These are phyloP conservation scores for Coemansia sp. DNA, from an alignment of 192 early-diverging fungal species.

Conservation along the genomic window DNA sequence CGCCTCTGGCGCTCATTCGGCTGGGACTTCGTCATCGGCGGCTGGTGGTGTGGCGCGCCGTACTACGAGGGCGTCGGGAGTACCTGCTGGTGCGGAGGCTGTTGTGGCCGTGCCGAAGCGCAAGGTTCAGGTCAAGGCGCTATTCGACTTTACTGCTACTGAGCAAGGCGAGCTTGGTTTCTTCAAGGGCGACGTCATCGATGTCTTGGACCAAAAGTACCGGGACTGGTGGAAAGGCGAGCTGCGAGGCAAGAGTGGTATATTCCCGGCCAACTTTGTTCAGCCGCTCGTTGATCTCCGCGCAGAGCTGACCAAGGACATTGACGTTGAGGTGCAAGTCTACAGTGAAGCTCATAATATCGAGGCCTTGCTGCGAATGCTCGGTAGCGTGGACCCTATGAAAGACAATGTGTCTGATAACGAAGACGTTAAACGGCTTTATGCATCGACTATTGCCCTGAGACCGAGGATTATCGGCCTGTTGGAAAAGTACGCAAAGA, in stretches of 20 bases:
- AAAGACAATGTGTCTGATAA: slow-evolving; percentile 88
- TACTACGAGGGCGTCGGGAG: slow-evolving; percentile 21
- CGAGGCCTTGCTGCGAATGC: slow-evolving; percentile 71
- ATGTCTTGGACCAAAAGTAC: slow-evolving; percentile 90
- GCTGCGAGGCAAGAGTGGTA: slow-evolving; percentile 80
- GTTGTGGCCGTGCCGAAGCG: slow-evolving; percentile 35
- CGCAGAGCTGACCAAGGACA: slow-evolving; percentile 55
- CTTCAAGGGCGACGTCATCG: slow-evolving; percentile 81
- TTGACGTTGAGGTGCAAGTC: slow-evolving; percentile 66
- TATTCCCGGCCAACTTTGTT: slow-evolving; percentile 98
- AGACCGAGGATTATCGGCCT: slow-evolving; percentile 84
- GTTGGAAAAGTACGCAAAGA: slow-evolving; percentile 78
- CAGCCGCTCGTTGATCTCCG: slow-evolving; percentile 66
- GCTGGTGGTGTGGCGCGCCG: slow-evolving; percentile 18
- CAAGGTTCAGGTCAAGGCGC: slow-evolving; percentile 81
- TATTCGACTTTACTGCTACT: slow-evolving; percentile 91
- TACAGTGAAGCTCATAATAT: slow-evolving; percentile 72
- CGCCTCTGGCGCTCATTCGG: not conserved
- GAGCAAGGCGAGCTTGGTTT: slow-evolving; percentile 92
- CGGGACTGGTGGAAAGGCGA: slow-evolving; percentile 99
- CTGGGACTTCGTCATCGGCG: not conserved
- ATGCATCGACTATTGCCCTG: slow-evolving; percentile 76
- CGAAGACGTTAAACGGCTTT: slow-evolving; percentile 77
- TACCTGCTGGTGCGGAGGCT: slow-evolving; percentile 23
- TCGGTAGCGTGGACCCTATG: slow-evolving; percentile 74